Evolutionary conservation across 352 stramenopile species (phyloP), one percentile per base, ranked within the genome.

Genomic region (Phytophthora vignae): DNA sequence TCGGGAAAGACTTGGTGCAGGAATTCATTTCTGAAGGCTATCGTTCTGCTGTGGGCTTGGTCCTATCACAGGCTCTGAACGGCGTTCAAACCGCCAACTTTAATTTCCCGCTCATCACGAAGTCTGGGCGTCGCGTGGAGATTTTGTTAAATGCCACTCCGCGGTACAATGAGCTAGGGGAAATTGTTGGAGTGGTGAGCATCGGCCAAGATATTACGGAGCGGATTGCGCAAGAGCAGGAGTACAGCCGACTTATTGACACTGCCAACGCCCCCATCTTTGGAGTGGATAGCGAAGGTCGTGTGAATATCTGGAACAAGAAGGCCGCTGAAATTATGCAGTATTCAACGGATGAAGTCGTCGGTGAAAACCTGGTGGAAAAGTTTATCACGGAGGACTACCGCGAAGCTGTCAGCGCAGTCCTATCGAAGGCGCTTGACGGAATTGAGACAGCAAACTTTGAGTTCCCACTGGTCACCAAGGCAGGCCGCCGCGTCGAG

Each of bases 291-390:
- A 71, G 76, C 29, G 77, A 96, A 40, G 88, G 90, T 4, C 70
- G 73, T 19, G 90, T 97, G 8, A 96, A 95, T 56, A 96, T 97
- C 65, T 97, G 90, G 90, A 97, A 99, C 71, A 88, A 97, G 52
- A 98, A 98, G 67, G 91, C 92, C 9, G 87, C 87, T 9, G 87
- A 96, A 25, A 94, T 96, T 60, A 98, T 94, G 40, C 92, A 97
- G 69, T 98, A 97, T 71, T 82, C 82, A 7, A 87, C 86, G 2
- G 73, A 92, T 11, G 94, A 98, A 71, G 95, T 98, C 6, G 85
- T 98, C 74, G 94, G 88, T 0, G 77, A 93, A 62, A 85, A 95
- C 2, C 67, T 99, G 4, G 92, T 98, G 7, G 79, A 98, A 38
- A 90, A 95, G 57, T 98, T 98, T 60, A 98, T 98, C 60, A 90